phyloP scores from a whole-genome alignment of 202 grass and related monocot genomes.

The Cymbopogon flexuosus region DNA sequence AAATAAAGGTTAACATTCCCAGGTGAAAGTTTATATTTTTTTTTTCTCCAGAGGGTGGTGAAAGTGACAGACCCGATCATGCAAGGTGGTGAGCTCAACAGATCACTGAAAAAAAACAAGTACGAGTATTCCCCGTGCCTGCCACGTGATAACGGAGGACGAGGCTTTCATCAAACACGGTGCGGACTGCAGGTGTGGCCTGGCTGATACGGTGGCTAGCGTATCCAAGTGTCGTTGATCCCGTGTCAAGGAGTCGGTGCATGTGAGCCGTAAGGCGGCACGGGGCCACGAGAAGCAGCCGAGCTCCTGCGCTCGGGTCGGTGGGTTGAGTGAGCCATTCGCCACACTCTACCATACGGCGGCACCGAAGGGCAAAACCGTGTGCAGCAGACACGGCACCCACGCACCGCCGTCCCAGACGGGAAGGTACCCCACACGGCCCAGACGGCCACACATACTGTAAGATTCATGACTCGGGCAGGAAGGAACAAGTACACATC shows the following conservation, averaged over 20 bases:
- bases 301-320: background rate
- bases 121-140: background rate
- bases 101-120: background rate
- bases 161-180: background rate
- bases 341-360: background rate
- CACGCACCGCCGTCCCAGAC: background rate
- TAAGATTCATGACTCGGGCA: too few relatives aligned
- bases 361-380: background rate
- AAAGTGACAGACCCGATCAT: background rate
- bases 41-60: background rate
- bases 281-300: background rate
- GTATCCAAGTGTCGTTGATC: slow-evolving; percentile 8
- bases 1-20: background rate
- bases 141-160: background rate
- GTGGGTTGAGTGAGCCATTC: slow-evolving; percentile 5
- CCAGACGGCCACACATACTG: too few relatives aligned
- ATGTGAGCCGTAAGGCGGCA: slow-evolving; percentile 13
- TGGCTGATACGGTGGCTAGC: slow-evolving; percentile 18
- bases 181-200: too few relatives aligned
- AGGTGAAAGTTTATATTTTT: background rate
- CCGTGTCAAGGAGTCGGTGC: slow-evolving; percentile 15
- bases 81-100: background rate
- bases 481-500: too few relatives aligned
- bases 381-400: slow-evolving; percentile 32
- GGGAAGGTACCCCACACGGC: background rate